A percentile compares a stretch with the other conserved stretches of the same genome.
Evolutionary conservation across 2,329 filamentous ascomycete genomes (phyloP).

Genomic region (Pyrenophora graminea): DNA sequence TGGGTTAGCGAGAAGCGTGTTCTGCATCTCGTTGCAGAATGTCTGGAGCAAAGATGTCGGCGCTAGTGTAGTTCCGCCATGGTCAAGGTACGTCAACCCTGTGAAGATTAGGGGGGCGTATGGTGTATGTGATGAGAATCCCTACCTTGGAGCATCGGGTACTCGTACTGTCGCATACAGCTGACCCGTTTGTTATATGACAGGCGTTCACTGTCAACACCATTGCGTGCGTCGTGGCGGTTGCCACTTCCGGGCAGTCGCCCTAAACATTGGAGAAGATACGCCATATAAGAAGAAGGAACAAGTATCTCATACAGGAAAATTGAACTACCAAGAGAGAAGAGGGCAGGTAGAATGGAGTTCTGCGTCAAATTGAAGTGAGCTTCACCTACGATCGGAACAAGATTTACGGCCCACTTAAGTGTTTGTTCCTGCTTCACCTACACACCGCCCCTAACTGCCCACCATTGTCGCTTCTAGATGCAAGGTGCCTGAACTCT

Average conservation of each 20-base stretch:
- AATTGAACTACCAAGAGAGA: no score
- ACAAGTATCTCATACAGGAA: no score
- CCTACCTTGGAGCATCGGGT: conserved; percentile 34
- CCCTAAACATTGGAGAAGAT: neutral
- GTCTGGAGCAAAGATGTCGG: conserved; percentile 61
- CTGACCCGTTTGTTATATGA: conserved; percentile 19
- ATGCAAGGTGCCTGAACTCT: neutral
- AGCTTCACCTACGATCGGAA: no score
- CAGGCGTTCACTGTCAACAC: conserved; percentile 3
- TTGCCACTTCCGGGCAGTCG: neutral
- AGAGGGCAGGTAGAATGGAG: no score
- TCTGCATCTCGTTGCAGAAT: conserved; percentile 60
- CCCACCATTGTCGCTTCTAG: neutral
- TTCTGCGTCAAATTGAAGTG: no score
- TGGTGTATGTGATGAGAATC: neutral
- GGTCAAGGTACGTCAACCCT: conserved; percentile 51
- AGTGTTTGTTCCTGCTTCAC: neutral
- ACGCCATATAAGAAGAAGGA: neutral
- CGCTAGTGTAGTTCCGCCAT: conserved; percentile 53
- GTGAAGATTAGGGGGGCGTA: neutral
- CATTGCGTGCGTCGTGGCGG: neutral
- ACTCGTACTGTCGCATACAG: conserved; percentile 24
- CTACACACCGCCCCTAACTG: neutral
- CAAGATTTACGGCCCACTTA: neutral
- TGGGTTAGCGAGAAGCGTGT: conserved; percentile 68